Evolutionary conservation across 2,329 filamentous ascomycete species (phyloP).

Genomic region (Colletotrichum tropicicola): DNA sequence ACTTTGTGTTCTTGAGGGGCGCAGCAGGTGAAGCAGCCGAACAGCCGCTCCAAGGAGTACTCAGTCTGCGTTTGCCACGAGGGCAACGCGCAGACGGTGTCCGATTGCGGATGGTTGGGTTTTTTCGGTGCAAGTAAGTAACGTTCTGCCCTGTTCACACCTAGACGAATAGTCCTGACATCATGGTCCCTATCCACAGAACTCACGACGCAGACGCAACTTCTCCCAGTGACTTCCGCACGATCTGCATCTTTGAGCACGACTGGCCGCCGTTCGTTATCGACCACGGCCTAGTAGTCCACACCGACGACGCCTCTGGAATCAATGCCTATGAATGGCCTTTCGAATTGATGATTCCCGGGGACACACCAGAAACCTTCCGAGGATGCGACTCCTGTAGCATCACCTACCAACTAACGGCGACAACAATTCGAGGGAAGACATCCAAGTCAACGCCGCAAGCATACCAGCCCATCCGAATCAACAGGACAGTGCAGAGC

Average conservation of each 20-base stretch:
- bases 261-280: slow-evolving; percentile 6
- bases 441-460: not conserved
- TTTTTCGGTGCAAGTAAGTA: not conserved
- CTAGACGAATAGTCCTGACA: not conserved
- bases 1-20: slow-evolving; percentile 3
- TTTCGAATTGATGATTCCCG: not conserved
- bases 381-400: slow-evolving; percentile 13
- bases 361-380: slow-evolving; percentile 1
- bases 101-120: not conserved
- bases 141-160: not conserved
- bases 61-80: not conserved
- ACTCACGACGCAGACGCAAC: not conserved
- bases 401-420: slow-evolving; percentile 15
- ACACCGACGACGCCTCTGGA: not conserved
- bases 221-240: not conserved
- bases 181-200: not conserved
- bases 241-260: not conserved
- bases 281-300: not conserved
- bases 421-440: not conserved
- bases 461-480: not conserved
- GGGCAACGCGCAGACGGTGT: not conserved
- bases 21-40: not conserved
- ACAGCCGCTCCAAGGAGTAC: not conserved
- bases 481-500: slow-evolving; percentile 1
- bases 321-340: slow-evolving; percentile 12